Conservation (phyloP, 495 filamentous ascomycete species). For the Aspergillus diversus region DNA sequence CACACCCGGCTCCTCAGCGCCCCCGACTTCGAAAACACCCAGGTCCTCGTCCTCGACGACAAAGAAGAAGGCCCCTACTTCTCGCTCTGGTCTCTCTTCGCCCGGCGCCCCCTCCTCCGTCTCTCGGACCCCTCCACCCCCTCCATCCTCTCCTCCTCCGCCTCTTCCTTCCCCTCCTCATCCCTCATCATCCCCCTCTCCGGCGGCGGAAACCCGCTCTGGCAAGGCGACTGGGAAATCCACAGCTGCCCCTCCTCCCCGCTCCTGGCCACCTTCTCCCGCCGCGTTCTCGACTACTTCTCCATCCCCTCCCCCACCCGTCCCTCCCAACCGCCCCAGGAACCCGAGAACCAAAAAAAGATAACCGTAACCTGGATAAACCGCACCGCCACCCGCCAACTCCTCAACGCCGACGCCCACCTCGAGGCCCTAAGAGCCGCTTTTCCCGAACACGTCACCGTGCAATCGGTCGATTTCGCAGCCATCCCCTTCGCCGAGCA, state of each 20-base stretch:
- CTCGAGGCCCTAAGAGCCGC: slow-evolving; percentile 27
- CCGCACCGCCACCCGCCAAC: slow-evolving; percentile 31
- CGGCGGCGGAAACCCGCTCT: slow-evolving; percentile 42
- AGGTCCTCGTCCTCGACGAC: slow-evolving; percentile 40
- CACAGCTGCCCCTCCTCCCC: slow-evolving; percentile 31
- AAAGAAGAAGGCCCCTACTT: slow-evolving; percentile 37
- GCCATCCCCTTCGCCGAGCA: slow-evolving; percentile 37
- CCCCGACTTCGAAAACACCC: slow-evolving; percentile 34
- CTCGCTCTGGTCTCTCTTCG: slow-evolving; percentile 39
- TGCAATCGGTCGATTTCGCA: slow-evolving; percentile 43
- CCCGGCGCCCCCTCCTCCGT: slow-evolving; percentile 29
- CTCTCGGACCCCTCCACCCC: slow-evolving; percentile 23
- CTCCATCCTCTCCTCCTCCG: slow-evolving; percentile 15
- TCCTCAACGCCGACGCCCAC: slow-evolving; percentile 31
- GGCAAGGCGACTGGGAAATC: slow-evolving; percentile 39
- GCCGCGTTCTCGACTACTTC: slow-evolving; percentile 26
- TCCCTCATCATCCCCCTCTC: slow-evolving; percentile 43
- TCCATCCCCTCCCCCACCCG: neutral
- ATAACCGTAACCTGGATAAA: slow-evolving; percentile 40
- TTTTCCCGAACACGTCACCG: slow-evolving; percentile 27
- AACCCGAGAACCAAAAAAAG: neutral
- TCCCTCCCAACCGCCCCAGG: neutral
- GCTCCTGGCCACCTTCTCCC: slow-evolving; percentile 34
- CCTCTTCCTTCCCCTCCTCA: slow-evolving; percentile 19
- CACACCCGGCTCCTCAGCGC: slow-evolving; percentile 19